Base-by-base conservation (phyloP, 139 green algal species). In the Chlorella sp. region DNA sequence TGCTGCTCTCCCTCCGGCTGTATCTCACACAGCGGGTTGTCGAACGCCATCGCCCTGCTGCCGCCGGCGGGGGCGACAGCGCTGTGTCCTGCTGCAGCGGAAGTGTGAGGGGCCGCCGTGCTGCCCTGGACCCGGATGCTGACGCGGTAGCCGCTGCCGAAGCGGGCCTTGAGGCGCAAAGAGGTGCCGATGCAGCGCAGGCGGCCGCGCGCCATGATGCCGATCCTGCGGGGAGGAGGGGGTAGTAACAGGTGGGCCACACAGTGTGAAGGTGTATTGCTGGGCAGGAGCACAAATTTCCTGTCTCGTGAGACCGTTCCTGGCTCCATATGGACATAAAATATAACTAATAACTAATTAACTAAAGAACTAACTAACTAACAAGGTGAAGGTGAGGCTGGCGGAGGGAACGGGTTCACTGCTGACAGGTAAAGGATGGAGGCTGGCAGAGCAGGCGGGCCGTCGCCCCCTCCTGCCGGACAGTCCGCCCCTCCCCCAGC, bases 111-210 rank as follows among this genome's bases (percentile, higher is more conserved):
- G 82, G 60, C 60, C 9, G 19, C 82, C 34, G n/a, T 53, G 60
- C 69, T 68, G 71, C 71, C 87, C 87, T 60, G 30, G 30, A 93
- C 60, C 1, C 91, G 64, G 0, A 93, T 42, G 36, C 79, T 90
- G n/a, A 97, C 89, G 87, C 93, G 91, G 93, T 98, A 98, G 22
- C 96, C 97, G 3, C 92, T 92, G 37, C 97, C 96, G 89, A 98
- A 99, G 53, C 93, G 94, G 71, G 95, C 92, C 93, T 99, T 99
- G n/a, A 99, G 96, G 42, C 97, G 94, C 64, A 99, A 90, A 24
- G 87, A 89, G 85, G 90, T 96, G 42, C 98, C 98, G 1, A 99
- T 75, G 91, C 96, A 98, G 75, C 93, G 93, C 87, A 99, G 94
- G 87, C 91, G 73, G 22, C 98, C 98, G 34, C 95, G 91, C 0